Conservation (phyloP, 1,139 yeast species). For the Meyerozyma smithsonii region DNA sequence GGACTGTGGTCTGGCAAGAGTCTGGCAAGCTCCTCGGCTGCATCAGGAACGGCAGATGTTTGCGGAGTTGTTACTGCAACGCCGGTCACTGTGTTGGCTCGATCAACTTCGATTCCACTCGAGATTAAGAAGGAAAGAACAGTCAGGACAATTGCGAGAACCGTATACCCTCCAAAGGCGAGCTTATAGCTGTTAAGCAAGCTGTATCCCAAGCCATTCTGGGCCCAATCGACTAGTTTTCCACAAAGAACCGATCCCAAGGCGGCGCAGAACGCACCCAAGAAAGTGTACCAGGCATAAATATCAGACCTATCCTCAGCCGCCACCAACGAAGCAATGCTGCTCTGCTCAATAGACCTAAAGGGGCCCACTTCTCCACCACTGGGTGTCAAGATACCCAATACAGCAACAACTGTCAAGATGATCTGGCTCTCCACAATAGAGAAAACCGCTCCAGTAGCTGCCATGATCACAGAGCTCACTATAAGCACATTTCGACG, state of each 20-base stretch:
- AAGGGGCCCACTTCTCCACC: conserved; percentile 45
- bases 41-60: not conserved
- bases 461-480: conserved; percentile 25
- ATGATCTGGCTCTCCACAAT: conserved; percentile 17
- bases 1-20: not conserved
- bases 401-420: conserved; percentile 21
- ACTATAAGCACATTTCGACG: conserved; percentile 24
- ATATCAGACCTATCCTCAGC: conserved; percentile 32
- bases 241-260: conserved; percentile 34
- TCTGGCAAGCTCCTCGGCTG: not conserved
- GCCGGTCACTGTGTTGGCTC: not conserved
- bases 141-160: conserved; percentile 17
- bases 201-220: conserved; percentile 14
- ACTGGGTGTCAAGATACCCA: conserved; percentile 38
- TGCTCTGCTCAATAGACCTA: conserved; percentile 36
- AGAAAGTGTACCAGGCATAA: conserved; percentile 40
- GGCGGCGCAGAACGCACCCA: conserved; percentile 34
- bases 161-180: conserved; percentile 23
- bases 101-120: conserved; percentile 14
- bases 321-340: conserved; percentile 31
- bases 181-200: conserved; percentile 23
- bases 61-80: not conserved
- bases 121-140: conserved; percentile 18
- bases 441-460: conserved; percentile 27
- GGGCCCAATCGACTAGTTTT: conserved; percentile 19